These are phyloP conservation scores for Lagenidium giganteum DNA, from an alignment of 352 stramenopile species.

Conservation along the genomic window DNA sequence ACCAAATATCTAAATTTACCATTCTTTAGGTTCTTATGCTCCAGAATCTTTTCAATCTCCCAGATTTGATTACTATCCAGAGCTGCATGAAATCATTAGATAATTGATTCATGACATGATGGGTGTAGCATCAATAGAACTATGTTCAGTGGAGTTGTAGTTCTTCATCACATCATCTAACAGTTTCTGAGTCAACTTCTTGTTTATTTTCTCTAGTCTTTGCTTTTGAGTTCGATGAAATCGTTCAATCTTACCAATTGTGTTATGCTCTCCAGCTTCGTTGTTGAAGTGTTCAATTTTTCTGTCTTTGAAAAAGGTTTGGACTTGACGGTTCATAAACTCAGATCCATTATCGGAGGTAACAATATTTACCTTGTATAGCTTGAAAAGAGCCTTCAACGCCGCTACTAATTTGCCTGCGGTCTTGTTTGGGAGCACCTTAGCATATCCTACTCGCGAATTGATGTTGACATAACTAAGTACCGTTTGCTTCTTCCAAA, in stretches of 20 bases:
- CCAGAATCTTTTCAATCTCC: constrained; percentile 7
- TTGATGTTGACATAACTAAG: constrained; percentile 33
- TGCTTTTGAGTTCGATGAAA: constrained; percentile 35
- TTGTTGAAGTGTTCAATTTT: constrained; percentile 36
- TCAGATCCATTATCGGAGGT: constrained; percentile 32
- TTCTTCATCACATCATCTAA: constrained; percentile 24
- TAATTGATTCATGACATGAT: constrained; percentile 11
- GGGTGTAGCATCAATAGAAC: constrained; percentile 17
- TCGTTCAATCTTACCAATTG: constrained; percentile 36
- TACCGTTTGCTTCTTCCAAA: constrained; percentile 16
- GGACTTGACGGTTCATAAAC: constrained; percentile 25
- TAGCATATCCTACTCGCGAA: constrained; percentile 27
- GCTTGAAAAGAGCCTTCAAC: constrained; percentile 16
- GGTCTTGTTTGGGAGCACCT: constrained; percentile 28
- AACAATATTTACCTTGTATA: constrained; percentile 20
- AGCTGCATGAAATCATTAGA: constrained; percentile 13
- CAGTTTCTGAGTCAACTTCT: constrained; percentile 16
- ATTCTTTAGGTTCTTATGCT: constrained; percentile 10
- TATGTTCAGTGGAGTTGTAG: constrained; percentile 31
- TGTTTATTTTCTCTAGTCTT: constrained; percentile 20
- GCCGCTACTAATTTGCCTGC: constrained; percentile 19
- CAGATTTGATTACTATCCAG: constrained; percentile 14
- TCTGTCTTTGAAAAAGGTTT: constrained; percentile 21
- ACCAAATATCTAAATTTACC: constrained; percentile 10
- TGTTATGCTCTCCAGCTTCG: constrained; percentile 26